Conservation (phyloP, 495 filamentous ascomycete species). For the Pyrenopolyporus hunteri region DNA sequence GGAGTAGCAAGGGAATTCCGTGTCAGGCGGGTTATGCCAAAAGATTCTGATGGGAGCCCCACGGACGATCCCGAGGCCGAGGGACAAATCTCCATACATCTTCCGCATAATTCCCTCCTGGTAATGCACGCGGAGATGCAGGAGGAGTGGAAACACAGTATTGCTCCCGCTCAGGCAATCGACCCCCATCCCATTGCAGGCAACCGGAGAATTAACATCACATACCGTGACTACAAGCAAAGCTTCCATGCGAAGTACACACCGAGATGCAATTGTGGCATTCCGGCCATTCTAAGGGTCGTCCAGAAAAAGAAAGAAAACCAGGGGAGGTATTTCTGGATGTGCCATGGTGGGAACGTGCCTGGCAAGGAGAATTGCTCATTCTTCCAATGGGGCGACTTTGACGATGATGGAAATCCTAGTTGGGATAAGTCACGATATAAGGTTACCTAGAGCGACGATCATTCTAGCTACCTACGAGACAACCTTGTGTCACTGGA, state of each 20-base stretch:
- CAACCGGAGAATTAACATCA: slow-evolving; percentile 86
- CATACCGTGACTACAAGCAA: slow-evolving; percentile 84
- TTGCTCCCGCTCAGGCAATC: slow-evolving; percentile 73
- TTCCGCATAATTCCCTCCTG: slow-evolving; percentile 91
- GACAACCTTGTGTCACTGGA: too few relatives aligned
- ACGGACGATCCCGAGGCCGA: slow-evolving; percentile 61
- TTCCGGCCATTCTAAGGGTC: slow-evolving; percentile 76
- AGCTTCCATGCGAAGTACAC: slow-evolving; percentile 74
- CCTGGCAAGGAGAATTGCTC: slow-evolving; percentile 78
- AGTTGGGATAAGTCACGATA: slow-evolving; percentile 58
- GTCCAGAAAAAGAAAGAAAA: slow-evolving; percentile 78
- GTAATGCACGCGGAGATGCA: slow-evolving; percentile 96
- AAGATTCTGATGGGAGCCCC: slow-evolving; percentile 41
- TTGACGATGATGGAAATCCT: slow-evolving; percentile 85
- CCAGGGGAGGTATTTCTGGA: slow-evolving; percentile 88
- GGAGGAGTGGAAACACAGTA: slow-evolving; percentile 80
- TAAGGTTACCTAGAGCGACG: slow-evolving; percentile 3
- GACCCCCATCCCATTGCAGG: slow-evolving; percentile 83
- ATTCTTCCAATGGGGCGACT: slow-evolving; percentile 89
- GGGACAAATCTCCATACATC: slow-evolving; percentile 87
- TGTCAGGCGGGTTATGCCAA: slow-evolving; percentile 72
- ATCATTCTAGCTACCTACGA: too few relatives aligned
- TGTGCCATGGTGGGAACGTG: slow-evolving; percentile 79
- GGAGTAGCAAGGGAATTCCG: slow-evolving; percentile 92
- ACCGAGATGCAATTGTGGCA: slow-evolving; percentile 67